These are phyloP conservation scores for Gossypium mustelinum DNA, from an alignment of 345 rosid genomes.

Conservation along the genomic window DNA sequence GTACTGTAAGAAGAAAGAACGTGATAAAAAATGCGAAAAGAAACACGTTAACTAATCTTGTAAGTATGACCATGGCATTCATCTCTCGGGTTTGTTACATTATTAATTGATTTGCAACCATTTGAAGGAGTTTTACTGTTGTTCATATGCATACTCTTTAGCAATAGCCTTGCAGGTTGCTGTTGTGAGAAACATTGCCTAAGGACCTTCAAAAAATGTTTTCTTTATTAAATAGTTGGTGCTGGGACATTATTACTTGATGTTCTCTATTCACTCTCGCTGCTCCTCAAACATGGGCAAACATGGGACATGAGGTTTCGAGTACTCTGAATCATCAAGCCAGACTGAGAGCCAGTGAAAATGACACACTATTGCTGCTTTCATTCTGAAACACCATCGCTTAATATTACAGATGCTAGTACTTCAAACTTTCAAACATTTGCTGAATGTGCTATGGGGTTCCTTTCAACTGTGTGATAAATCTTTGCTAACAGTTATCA, in stretches of 20 bases:
- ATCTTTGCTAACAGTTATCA: neutral
- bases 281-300: neutral
- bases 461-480: neutral
- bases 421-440: neutral
- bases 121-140: neutral
- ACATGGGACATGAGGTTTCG: neutral
- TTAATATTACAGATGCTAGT: neutral
- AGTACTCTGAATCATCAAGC: neutral
- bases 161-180: neutral
- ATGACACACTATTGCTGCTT: neutral
- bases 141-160: neutral
- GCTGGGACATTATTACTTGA: neutral
- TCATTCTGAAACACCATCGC: neutral
- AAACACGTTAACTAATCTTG: neutral
- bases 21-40: neutral
- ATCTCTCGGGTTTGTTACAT: neutral
- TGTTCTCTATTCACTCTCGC: neutral
- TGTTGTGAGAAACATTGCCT: neutral
- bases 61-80: neutral
- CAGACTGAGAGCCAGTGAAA: neutral
- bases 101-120: neutral
- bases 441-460: neutral
- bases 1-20: neutral
- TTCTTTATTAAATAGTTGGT: neutral
- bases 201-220: neutral